phyloP scores from a whole-genome alignment of 495 filamentous ascomycete species.

The Lasiosphaeria ovina region DNA sequence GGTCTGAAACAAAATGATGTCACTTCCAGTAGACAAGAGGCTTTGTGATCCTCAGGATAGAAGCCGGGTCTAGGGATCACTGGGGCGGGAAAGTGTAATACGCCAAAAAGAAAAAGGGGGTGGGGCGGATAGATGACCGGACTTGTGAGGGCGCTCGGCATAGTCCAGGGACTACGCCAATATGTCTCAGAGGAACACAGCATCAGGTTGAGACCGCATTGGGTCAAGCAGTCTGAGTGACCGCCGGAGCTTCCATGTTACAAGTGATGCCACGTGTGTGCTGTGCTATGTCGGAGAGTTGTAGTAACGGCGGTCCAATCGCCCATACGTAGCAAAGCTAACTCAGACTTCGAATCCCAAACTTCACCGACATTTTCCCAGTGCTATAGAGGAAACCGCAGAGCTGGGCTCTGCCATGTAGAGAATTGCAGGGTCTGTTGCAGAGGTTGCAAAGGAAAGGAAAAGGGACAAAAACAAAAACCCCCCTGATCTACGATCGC shows the following conservation, averaged over 20 bases:
- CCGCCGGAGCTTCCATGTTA: background rate
- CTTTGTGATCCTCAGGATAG: conserved; percentile 8
- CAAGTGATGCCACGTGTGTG: background rate
- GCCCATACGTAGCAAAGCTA: too few species aligned
- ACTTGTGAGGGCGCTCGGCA: background rate
- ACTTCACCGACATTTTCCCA: too few species aligned
- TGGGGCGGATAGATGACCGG: background rate
- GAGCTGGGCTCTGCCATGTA: background rate
- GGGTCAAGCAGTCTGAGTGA: background rate
- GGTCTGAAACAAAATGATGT: conserved; percentile 17
- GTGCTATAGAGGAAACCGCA: too few species aligned
- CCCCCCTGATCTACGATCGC: conserved; percentile 1
- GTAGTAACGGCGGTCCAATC: background rate
- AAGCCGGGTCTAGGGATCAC: conserved; percentile 5
- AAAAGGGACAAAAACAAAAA: too few species aligned
- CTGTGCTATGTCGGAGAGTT: background rate
- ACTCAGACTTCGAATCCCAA: too few species aligned
- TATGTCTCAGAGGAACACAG: conserved; percentile 9
- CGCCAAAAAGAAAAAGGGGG: background rate
- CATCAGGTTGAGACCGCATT: conserved; percentile 5
- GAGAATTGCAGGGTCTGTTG: background rate
- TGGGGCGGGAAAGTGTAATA: background rate
- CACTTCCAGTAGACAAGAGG: conserved; percentile 5
- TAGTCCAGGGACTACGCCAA: background rate
- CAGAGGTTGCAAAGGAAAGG: too few species aligned